Percentiles rank a stretch among this genome's conserved stretches.
phyloP scores from a whole-genome alignment of 352 stramenopile species.

The Pythium apleroticum region DNA sequence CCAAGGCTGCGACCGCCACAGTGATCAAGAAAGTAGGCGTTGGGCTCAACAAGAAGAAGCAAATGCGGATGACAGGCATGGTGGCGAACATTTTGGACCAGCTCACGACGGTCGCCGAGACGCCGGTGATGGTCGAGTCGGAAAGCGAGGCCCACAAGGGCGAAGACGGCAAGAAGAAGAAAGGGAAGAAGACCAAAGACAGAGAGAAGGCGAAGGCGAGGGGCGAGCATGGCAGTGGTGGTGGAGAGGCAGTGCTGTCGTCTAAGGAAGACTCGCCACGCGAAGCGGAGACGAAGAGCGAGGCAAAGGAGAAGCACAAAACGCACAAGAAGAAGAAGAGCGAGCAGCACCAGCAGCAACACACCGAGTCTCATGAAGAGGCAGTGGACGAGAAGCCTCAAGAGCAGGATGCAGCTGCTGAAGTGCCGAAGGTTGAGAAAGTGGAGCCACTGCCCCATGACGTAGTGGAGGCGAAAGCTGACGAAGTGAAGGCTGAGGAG shows the following conservation, averaged over 20 bases:
- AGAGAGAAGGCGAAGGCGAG: constrained; percentile 17
- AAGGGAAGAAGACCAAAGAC: constrained; percentile 14
- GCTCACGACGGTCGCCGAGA: constrained; percentile 26
- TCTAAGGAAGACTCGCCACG: background rate
- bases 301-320: background rate
- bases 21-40: constrained; percentile 52
- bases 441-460: background rate
- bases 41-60: constrained; percentile 43
- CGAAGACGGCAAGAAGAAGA: constrained; percentile 11
- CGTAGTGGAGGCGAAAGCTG: background rate
- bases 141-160: constrained; percentile 20
- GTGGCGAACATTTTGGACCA: constrained; percentile 60
- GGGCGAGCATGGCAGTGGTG: background rate
- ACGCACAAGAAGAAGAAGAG: background rate
- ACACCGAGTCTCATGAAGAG: background rate
- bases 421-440: background rate
- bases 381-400: background rate
- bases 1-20: constrained; percentile 18
- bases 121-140: constrained; percentile 11
- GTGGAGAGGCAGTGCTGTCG: background rate
- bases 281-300: background rate
- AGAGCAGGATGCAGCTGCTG: background rate
- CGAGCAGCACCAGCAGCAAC: background rate
- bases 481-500: no score
- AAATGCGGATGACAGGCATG: constrained; percentile 60